Conservation (phyloP, 2,329 filamentous ascomycete species). For the Tolypocladium endophyticum region DNA sequence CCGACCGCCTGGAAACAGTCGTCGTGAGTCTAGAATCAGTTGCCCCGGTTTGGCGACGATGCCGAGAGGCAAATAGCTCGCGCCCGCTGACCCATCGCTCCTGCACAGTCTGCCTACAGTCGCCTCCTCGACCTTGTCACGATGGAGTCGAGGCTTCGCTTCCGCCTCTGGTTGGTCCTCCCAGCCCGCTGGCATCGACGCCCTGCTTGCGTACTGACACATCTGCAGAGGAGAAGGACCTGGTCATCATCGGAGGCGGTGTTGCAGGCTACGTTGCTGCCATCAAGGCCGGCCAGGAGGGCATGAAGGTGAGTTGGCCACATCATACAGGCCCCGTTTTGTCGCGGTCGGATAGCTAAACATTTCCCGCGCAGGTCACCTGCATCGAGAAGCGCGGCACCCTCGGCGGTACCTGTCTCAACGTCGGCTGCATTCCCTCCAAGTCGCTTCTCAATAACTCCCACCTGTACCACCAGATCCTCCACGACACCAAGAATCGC, state of each 20-base stretch:
- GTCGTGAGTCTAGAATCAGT: slow-evolving; percentile 29
- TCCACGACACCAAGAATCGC: slow-evolving; percentile 93
- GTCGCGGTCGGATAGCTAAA: background rate
- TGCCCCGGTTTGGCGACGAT: background rate
- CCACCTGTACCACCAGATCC: slow-evolving; percentile 91
- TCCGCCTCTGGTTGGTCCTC: slow-evolving; percentile 41
- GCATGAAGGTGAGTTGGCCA: slow-evolving; percentile 62
- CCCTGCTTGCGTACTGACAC: slow-evolving; percentile 24
- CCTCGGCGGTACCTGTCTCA: slow-evolving; percentile 93
- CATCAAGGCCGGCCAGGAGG: slow-evolving; percentile 97
- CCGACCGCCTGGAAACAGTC: slow-evolving; percentile 42
- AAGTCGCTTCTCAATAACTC: slow-evolving; percentile 99
- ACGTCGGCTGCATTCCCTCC: slow-evolving; percentile 98
- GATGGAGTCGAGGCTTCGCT: slow-evolving; percentile 49
- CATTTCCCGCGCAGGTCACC: slow-evolving; percentile 51
- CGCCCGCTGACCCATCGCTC: slow-evolving; percentile 1
- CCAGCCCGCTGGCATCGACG: background rate
- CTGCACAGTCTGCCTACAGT: slow-evolving; percentile 37
- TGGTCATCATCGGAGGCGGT: slow-evolving; percentile 95
- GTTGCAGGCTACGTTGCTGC: slow-evolving; percentile 97
- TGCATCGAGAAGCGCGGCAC: slow-evolving; percentile 97
- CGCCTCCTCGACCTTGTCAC: slow-evolving; percentile 31
- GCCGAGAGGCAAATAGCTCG: background rate
- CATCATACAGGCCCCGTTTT: background rate
- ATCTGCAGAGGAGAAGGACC: slow-evolving; percentile 75